Percentiles rank a stretch among this genome's conserved stretches.
phyloP scores from a whole-genome alignment of 257 asterid species.

The Linderniella brevidens region DNA sequence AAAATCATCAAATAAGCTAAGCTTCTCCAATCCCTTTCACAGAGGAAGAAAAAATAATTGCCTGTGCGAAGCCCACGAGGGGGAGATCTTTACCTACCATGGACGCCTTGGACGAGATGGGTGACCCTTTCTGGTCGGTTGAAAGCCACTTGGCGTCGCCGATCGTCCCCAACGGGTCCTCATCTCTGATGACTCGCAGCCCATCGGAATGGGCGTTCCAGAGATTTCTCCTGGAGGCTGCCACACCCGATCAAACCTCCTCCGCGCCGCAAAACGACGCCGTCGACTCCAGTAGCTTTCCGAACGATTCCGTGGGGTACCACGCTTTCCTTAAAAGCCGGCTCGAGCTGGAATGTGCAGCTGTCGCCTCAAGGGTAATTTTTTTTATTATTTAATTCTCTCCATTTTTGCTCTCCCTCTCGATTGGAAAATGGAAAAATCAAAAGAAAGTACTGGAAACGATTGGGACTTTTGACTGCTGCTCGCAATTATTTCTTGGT shows the following conservation, averaged over 20 bases:
- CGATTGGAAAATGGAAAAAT: neutral
- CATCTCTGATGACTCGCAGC: slow-evolving; percentile 50
- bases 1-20: too few relatives aligned
- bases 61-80: too few relatives aligned
- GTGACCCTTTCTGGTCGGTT: too few relatives aligned
- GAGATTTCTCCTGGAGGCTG: slow-evolving; percentile 61
- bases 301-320: slow-evolving; percentile 31
- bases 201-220: slow-evolving; percentile 86
- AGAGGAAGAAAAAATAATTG: too few relatives aligned
- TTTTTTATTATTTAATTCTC: neutral
- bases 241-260: slow-evolving; percentile 23
- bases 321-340: slow-evolving; percentile 44
- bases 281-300: slow-evolving; percentile 16
- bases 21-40: too few relatives aligned
- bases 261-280: slow-evolving; percentile 8
- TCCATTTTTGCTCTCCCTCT: too few relatives aligned
- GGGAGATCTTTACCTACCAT: neutral
- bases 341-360: slow-evolving; percentile 58
- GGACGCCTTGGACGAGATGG: too few relatives aligned
- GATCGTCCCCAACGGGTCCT: too few relatives aligned
- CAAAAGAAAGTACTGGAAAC: neutral
- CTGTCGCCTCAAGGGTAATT: slow-evolving; percentile 62
- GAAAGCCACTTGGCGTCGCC: too few relatives aligned
- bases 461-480: too few relatives aligned
- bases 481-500: too few relatives aligned